Evolutionary conservation across 140 eudicot species (phyloP), one percentile per base, ranked within the genome.

Genomic region (Bidens hawaiensis): DNA sequence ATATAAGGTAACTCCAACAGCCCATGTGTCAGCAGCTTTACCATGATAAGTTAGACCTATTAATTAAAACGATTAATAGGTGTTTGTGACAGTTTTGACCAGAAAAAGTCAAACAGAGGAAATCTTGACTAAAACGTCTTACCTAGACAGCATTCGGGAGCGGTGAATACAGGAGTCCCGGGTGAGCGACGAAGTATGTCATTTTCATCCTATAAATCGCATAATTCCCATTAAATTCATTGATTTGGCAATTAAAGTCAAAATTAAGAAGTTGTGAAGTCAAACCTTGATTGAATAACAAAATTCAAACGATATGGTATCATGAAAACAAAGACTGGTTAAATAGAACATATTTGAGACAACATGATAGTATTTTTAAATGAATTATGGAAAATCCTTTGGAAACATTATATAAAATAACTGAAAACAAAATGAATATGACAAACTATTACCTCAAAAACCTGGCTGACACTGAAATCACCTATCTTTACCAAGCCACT

Each of bases 1-100:
- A 74, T 91, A 84, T 79, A 91, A 81, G 2, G 98, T 87, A 52
- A 85, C 89, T 71, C 98, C 98, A 73, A 83, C 95, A 1, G 98
- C 98, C 98, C 98, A 91, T 4, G 96, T 91, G 73, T 91, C 98
- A 45, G 98, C 98, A 68, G 88, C 81, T 84, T 85, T 91, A n/a
- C 98, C 98, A 69, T 69, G 86, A 74, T 91, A 91, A 33, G 91
- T 87, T 67, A 79, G 67, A n/a, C n/a, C n/a, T n/a, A n/a, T n/a
- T n/a, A n/a, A n/a, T n/a, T n/a, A n/a, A n/a, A n/a, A n/a, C n/a
- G n/a, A n/a, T n/a, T n/a, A n/a, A n/a, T n/a, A n/a, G n/a, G n/a
- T n/a, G n/a, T n/a, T n/a, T n/a, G n/a, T n/a, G n/a, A n/a, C n/a
- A n/a, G n/a, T n/a, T n/a, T n/a, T n/a, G n/a, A n/a, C n/a, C n/a